Percentiles rank a stretch among this genome's conserved stretches.
Conservation (phyloP, 176 grass and related monocot species). For the Aegilops speltoides region DNA sequence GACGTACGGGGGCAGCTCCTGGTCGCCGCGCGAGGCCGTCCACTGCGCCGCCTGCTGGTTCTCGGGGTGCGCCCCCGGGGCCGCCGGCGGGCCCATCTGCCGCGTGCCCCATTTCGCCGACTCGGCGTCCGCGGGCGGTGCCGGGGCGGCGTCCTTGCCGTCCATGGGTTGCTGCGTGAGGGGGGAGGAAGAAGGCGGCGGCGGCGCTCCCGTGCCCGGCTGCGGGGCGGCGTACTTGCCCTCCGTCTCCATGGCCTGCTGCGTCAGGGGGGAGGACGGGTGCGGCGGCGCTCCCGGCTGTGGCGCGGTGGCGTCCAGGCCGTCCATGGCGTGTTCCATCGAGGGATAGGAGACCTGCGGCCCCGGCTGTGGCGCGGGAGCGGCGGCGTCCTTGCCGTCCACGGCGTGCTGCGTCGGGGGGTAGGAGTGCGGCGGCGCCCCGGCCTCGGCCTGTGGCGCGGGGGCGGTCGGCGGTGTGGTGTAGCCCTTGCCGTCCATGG, state of each 20-base stretch:
- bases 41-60: slow-evolving; percentile 69
- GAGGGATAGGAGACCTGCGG: background rate
- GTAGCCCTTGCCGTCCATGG: slow-evolving; percentile 37
- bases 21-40: slow-evolving; percentile 50
- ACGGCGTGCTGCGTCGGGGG: background rate
- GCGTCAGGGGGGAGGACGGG: background rate
- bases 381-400: background rate
- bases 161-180: background rate
- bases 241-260: background rate
- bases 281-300: background rate
- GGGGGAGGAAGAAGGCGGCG: background rate
- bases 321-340: background rate
- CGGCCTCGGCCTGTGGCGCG: background rate
- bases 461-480: background rate
- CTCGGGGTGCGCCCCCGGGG: slow-evolving; percentile 68
- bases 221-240: background rate
- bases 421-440: background rate
- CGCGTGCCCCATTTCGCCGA: slow-evolving; percentile 65
- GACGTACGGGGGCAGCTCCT: slow-evolving; percentile 77
- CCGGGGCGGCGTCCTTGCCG: background rate
- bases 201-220: background rate
- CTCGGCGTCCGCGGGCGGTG: slow-evolving; percentile 37
- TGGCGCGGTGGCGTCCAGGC: background rate
- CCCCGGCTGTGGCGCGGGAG: background rate
- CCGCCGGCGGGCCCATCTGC: slow-evolving; percentile 75